Conservation (phyloP, 495 filamentous ascomycete species). For the Clavariopsis aquatica region DNA sequence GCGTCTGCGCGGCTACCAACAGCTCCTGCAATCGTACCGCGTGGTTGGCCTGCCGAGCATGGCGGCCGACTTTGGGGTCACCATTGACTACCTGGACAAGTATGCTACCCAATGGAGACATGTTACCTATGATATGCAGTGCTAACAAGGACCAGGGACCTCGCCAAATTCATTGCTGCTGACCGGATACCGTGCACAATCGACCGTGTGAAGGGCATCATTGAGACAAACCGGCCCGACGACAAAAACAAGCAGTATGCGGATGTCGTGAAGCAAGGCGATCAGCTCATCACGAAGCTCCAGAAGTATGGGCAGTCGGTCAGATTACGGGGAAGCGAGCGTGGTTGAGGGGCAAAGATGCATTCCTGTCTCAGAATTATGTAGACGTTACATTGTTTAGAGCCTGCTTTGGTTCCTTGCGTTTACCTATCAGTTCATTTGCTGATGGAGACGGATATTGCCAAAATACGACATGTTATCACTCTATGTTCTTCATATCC, state of each 20-base stretch:
- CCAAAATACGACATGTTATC: no score
- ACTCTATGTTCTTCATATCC: no score
- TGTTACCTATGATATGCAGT: conserved; percentile 18
- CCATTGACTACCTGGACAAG: conserved; percentile 93
- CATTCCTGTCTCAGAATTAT: background rate
- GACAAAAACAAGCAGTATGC: conserved; percentile 99
- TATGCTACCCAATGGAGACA: conserved; percentile 48
- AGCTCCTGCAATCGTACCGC: conserved; percentile 94
- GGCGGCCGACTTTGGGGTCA: conserved; percentile 93
- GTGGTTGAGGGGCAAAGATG: conserved; percentile 52
- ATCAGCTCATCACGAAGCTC: conserved; percentile 95
- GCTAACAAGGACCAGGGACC: conserved; percentile 61
- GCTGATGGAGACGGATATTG: no score
- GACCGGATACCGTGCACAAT: conserved; percentile 94
- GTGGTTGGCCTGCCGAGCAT: conserved; percentile 95
- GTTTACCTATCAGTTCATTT: no score
- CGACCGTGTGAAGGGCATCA: conserved; percentile 94
- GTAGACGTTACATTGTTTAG: conserved; percentile 17
- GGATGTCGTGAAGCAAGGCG: conserved; percentile 94
- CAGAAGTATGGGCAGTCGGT: conserved; percentile 99
- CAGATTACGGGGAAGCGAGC: conserved; percentile 88
- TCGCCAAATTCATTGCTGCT: conserved; percentile 94
- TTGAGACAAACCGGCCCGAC: conserved; percentile 95
- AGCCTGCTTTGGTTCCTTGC: conserved; percentile 2
- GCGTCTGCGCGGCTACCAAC: conserved; percentile 91